Evolutionary conservation across 2,329 filamentous ascomycete genomes (phyloP).

Genomic region (Alternaria triticimaculans): DNA sequence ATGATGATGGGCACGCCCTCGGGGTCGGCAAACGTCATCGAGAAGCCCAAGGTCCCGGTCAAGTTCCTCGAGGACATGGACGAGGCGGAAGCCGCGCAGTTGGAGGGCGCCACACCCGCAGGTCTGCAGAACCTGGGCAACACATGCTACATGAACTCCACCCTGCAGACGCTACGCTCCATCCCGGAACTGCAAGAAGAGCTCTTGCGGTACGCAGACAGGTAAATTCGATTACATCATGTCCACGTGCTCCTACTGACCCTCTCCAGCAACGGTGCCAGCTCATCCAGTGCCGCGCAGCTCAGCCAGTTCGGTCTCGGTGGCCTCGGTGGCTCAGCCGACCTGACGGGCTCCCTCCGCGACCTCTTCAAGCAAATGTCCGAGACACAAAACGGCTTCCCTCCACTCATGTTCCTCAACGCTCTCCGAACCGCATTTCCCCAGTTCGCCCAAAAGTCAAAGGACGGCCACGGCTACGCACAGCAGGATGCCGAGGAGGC

Average conservation of each 20-base stretch:
- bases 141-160: conserved; percentile 98
- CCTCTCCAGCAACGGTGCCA: conserved; percentile 33
- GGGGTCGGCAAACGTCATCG: conserved; percentile 66
- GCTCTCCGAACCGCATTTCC: conserved; percentile 81
- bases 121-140: conserved; percentile 93
- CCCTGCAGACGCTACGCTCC: conserved; percentile 85
- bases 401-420: conserved; percentile 81
- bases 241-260: conserved; percentile 14
- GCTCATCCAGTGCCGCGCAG: conserved; percentile 39
- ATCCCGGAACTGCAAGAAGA: conserved; percentile 91
- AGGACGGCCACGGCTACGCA: conserved; percentile 83
- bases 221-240: conserved; percentile 28
- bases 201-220: conserved; percentile 67
- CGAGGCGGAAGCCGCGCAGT: conserved; percentile 84
- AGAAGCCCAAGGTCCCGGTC: conserved; percentile 76
- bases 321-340: conserved; percentile 66
- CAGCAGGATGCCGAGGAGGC: conserved; percentile 99
- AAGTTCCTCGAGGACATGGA: conserved; percentile 98
- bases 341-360: conserved; percentile 78
- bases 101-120: conserved; percentile 83
- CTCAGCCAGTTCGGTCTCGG: conserved; percentile 62
- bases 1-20: conserved; percentile 97
- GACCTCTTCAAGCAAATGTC: conserved; percentile 89
- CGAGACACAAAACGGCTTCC: conserved; percentile 85
- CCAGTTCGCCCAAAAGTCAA: conserved; percentile 90